Evolutionary conservation across 768 basidiomycete species (phyloP).

Genomic region (Rubroboletus satanas): DNA sequence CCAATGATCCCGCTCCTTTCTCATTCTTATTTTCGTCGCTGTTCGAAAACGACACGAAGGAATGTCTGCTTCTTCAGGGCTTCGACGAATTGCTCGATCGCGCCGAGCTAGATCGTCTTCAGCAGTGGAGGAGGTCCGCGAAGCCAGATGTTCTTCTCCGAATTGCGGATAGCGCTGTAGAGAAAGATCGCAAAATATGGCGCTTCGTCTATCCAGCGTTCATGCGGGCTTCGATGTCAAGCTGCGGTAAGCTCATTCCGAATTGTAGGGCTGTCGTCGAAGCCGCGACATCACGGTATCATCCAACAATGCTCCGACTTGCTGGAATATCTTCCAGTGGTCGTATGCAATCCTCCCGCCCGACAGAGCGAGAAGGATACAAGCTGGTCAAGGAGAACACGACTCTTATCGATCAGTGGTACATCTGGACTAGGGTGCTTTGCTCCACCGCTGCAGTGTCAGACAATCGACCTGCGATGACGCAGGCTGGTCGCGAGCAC

Average conservation of each 20-base stretch:
- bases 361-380: slow-evolving; percentile 48
- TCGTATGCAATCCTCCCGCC: slow-evolving; percentile 37
- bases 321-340: slow-evolving; percentile 65
- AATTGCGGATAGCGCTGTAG: slow-evolving; percentile 67
- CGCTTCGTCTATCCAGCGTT: slow-evolving; percentile 65
- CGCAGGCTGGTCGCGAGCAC: slow-evolving; percentile 59
- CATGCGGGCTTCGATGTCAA: slow-evolving; percentile 52
- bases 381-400: slow-evolving; percentile 56
- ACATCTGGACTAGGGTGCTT: slow-evolving; percentile 79
- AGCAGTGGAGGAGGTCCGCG: slow-evolving; percentile 60
- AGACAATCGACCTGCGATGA: slow-evolving; percentile 55
- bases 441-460: slow-evolving; percentile 73
- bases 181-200: slow-evolving; percentile 72
- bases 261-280: slow-evolving; percentile 63
- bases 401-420: slow-evolving; percentile 70
- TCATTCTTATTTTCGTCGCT: slow-evolving; percentile 45
- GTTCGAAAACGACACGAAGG: slow-evolving; percentile 47
- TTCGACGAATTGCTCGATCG: slow-evolving; percentile 65
- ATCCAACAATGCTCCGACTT: slow-evolving; percentile 65
- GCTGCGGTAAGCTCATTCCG: slow-evolving; percentile 41
- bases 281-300: slow-evolving; percentile 65
- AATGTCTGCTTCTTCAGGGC: slow-evolving; percentile 50
- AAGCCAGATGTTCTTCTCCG: slow-evolving; percentile 56
- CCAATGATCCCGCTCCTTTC: slow-evolving; percentile 25
- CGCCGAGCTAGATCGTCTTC: slow-evolving; percentile 55